Percentiles rank a stretch among this genome's conserved stretches.
These are phyloP conservation scores for Salvia miltiorrhiza DNA, from an alignment of 257 asterid species.

Conservation along the genomic window DNA sequence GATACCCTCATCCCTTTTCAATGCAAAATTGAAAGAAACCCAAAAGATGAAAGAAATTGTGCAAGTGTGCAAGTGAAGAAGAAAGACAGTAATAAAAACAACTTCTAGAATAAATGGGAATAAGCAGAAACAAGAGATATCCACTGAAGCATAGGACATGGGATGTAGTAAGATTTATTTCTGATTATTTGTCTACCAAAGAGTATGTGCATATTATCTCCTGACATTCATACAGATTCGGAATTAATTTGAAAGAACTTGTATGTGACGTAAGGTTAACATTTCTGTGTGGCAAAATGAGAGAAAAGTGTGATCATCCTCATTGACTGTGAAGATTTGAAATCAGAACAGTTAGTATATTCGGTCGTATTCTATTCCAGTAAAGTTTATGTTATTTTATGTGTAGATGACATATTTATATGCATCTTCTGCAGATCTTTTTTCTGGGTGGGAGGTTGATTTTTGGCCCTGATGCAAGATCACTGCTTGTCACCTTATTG, in stretches of 20 bases:
- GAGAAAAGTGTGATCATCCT: conserved; percentile 12
- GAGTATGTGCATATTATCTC: neutral
- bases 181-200: neutral
- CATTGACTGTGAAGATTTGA: neutral
- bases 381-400: conserved; percentile 8
- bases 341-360: neutral
- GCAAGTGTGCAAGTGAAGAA: neutral
- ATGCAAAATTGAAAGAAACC: neutral
- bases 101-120: neutral
- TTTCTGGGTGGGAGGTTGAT: conserved; percentile 90
- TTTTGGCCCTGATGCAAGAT: conserved; percentile 97
- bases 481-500: conserved; percentile 81
- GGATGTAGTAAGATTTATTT: neutral
- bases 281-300: neutral
- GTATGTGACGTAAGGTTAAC: neutral
- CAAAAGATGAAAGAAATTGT: neutral
- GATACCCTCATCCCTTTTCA: neutral
- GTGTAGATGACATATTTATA: conserved; percentile 17
- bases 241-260: neutral
- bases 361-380: neutral
- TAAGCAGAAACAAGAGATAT: neutral
- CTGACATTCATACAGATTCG: neutral
- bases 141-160: neutral
- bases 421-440: conserved; percentile 68
- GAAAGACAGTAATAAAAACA: neutral